These are phyloP conservation scores for Coix lacrymajobi DNA, from an alignment of 176 grass and related monocot species.

Conservation along the genomic window DNA sequence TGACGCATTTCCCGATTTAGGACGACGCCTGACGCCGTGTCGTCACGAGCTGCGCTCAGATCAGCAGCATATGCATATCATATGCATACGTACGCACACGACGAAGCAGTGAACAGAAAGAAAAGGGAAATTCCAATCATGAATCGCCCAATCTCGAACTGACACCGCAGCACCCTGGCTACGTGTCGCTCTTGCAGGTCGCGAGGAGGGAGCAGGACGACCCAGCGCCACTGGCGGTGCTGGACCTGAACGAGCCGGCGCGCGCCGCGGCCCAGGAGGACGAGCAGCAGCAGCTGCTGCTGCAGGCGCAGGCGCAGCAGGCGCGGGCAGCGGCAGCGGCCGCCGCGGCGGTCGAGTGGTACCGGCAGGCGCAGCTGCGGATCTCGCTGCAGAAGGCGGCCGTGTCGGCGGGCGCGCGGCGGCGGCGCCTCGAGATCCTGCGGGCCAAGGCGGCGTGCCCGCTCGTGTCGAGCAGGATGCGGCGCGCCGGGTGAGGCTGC, in stretches of 20 bases:
- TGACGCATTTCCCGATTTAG: constrained; percentile 22
- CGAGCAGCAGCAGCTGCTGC: neutral
- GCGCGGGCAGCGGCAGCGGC: neutral
- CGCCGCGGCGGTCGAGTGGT: neutral
- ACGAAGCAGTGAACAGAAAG: neutral
- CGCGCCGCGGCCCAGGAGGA: neutral
- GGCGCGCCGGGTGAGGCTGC: neutral
- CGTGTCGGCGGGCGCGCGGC: constrained; percentile 14
- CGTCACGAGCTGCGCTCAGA: neutral
- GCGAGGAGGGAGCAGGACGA: neutral
- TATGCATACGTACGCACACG: neutral
- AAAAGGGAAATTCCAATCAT: neutral
- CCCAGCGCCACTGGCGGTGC: neutral
- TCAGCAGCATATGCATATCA: too few species aligned
- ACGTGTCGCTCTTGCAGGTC: constrained; percentile 32
- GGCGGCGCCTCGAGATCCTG: constrained; percentile 27
- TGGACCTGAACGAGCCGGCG: constrained; percentile 46
- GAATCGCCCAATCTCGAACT: neutral
- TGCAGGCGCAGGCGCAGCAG: too few species aligned
- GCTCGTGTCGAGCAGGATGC: constrained; percentile 7
- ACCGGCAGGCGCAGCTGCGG: neutral
- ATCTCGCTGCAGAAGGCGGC: constrained; percentile 22
- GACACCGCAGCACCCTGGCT: neutral
- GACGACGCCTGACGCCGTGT: neutral
- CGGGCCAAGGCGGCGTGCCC: constrained; percentile 11